Evolutionary conservation across 192 early-diverging fungal genomes (phyloP), one percentile per base, ranked within the genome.

Genomic region (Coemansia sp.): DNA sequence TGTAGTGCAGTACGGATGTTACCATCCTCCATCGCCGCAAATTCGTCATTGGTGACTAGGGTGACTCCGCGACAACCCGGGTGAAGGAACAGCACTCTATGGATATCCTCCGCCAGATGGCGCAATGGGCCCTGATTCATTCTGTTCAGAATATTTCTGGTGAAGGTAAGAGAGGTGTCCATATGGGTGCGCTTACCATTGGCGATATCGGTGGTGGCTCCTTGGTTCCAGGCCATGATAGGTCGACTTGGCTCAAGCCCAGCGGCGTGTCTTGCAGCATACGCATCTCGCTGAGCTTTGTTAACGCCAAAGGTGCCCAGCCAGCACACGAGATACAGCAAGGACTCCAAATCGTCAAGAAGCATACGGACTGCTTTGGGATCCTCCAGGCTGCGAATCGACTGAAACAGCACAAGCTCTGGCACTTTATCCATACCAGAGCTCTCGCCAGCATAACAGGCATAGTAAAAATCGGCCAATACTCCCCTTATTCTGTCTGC

Each of bases 131-230:
- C 52, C 12, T 49, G 4, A 15, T 10, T 49, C 52, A 55, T 55
- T 7, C 8, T 12, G 10, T 6, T 4, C 22, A 27, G 52, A 31
- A 55, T 55, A 31, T 13, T 1, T 29, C 24, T 9, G 27, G 27
- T 34, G 34, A 34, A 34, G 34, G n/a, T n/a, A n/a, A n/a, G n/a
- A n/a, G n/a, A n/a, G n/a, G n/a, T n/a, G n/a, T n/a, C n/a, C n/a
- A n/a, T n/a, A 91, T 84, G 18, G 83, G 65, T 9, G 87, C 93
- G 7, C 73, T 98, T 42, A 81, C 79, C 5, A 90, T 93, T n/a
- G n/a, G n/a, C n/a, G n/a, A n/a, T n/a, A n/a, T n/a, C n/a, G n/a
- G n/a, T n/a, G n/a, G n/a, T n/a, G n/a, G n/a, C n/a, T n/a, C 24
- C 51, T 27, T 27, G 2, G 51, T 12, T 54, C 51, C 51, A 54